Conservation (phyloP, 2,329 filamentous ascomycete genomes). For the Ophiostoma himal-ulmi region DNA sequence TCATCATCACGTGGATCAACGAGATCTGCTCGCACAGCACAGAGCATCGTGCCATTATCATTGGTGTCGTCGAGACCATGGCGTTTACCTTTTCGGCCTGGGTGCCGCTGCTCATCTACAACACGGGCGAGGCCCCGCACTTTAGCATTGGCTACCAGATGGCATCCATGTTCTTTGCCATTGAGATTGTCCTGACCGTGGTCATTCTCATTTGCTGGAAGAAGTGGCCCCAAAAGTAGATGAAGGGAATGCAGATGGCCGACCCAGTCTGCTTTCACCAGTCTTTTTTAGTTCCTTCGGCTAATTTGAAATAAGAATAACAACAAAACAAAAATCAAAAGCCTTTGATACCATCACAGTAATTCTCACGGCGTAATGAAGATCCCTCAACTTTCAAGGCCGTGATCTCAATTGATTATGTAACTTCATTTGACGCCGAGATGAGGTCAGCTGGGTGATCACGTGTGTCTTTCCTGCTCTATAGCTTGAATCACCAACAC, state of each 20-base stretch:
- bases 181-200: not conserved
- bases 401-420: too few species aligned
- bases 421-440: too few species aligned
- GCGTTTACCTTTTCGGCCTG: conserved; percentile 2
- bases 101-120: conserved; percentile 4
- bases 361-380: too few species aligned
- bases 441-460: too few species aligned
- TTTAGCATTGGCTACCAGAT: not conserved
- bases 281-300: too few species aligned
- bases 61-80: conserved; percentile 4
- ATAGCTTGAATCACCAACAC: too few species aligned
- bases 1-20: conserved; percentile 8
- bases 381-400: too few species aligned
- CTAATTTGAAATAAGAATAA: too few species aligned
- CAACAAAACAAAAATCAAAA: too few species aligned
- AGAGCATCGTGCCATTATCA: not conserved
- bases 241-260: not conserved
- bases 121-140: not conserved
- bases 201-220: not conserved
- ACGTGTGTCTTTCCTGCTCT: too few species aligned
- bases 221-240: not conserved
- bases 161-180: conserved; percentile 3
- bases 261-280: too few species aligned
- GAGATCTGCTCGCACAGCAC: conserved; percentile 8
- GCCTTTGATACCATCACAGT: too few species aligned